Evolutionary conservation across 352 stramenopile species (phyloP), one percentile per base, ranked within the genome.

Genomic region (Pythium myriotylum): DNA sequence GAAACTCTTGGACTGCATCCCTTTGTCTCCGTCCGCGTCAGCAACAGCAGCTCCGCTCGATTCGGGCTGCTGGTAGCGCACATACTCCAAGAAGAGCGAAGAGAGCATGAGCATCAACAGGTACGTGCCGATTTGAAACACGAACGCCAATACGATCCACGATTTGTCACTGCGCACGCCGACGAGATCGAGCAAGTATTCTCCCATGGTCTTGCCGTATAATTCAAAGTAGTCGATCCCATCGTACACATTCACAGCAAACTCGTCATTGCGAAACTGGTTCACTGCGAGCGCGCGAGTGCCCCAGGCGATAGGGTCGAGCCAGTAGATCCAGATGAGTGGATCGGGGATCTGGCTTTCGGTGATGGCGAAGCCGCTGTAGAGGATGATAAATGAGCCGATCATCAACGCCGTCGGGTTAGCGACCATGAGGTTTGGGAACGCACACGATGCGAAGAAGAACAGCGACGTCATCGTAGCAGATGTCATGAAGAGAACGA

Each of bases 321-420:
- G n/a, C n/a, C n/a, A n/a, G n/a, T n/a, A n/a, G n/a, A n/a, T n/a
- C n/a, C n/a, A n/a, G 16, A 79, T 71, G 26, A 77, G 70, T 37
- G 69, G 76, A 23, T 67, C 62, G 0, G 79, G 79, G 0, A 88
- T 78, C 4, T 73, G 51, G 27, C 81, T 65, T 33, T 78, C 72
- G 12, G 63, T 69, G 37, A 87, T 66, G 35, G 86, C 72, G 27
- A 88, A 89, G 29, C 81, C 81, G 2, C 59, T 64, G 37, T 85
- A 88, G 4, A 89, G 42, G 2, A 86, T 59, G 55, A 80, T 82
- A 55, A 89, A 54, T 4, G 65, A 27, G 5, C 85, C 53, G 5
- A 58, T 69, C 41, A 85, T 50, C 33, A 79, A 70, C 10, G 76
- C 26, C 2, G 87, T 22, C 12, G 77, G 74, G 32, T 86, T 77